These are phyloP conservation scores for Penicillium paradoxum DNA, from an alignment of 495 filamentous ascomycete genomes.

Conservation along the genomic window DNA sequence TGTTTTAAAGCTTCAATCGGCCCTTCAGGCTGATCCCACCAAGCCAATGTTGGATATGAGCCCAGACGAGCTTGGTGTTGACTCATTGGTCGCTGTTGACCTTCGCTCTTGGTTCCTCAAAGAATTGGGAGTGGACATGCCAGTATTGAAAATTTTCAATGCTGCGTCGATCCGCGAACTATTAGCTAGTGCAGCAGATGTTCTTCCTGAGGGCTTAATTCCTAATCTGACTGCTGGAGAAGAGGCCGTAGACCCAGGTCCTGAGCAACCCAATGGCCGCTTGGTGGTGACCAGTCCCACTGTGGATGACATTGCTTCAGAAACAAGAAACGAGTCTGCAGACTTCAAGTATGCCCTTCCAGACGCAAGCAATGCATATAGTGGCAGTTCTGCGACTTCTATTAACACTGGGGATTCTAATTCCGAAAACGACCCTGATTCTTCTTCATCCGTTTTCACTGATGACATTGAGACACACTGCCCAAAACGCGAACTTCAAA, in stretches of 20 bases:
- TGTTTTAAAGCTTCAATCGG: slow-evolving; percentile 6
- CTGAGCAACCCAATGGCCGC: neutral
- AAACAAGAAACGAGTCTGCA: neutral
- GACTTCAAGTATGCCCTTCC: slow-evolving; percentile 6
- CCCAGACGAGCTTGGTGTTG: slow-evolving; percentile 33
- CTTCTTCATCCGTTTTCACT: slow-evolving; percentile 7
- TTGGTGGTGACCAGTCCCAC: neutral
- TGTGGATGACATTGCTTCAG: neutral
- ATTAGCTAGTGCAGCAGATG: slow-evolving; percentile 5
- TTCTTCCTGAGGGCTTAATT: slow-evolving; percentile 6
- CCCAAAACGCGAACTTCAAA: slow-evolving; percentile 1
- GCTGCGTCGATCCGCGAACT: slow-evolving; percentile 18
- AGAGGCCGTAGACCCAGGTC: neutral
- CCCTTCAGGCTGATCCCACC: slow-evolving; percentile 4
- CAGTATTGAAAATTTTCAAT: slow-evolving; percentile 46
- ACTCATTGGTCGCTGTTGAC: slow-evolving; percentile 55
- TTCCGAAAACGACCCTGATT: slow-evolving; percentile 12
- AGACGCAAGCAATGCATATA: neutral
- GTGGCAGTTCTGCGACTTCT: slow-evolving; percentile 13
- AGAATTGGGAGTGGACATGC: slow-evolving; percentile 38
- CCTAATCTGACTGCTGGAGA: slow-evolving; percentile 4
- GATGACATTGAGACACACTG: neutral
- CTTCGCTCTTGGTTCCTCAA: slow-evolving; percentile 50
- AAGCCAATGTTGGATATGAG: slow-evolving; percentile 12
- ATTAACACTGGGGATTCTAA: slow-evolving; percentile 11